Percentiles rank a stretch among this genome's conserved stretches.
These are phyloP conservation scores for Fusarium foetens DNA, from an alignment of 2,329 filamentous ascomycete genomes.

Conservation along the genomic window DNA sequence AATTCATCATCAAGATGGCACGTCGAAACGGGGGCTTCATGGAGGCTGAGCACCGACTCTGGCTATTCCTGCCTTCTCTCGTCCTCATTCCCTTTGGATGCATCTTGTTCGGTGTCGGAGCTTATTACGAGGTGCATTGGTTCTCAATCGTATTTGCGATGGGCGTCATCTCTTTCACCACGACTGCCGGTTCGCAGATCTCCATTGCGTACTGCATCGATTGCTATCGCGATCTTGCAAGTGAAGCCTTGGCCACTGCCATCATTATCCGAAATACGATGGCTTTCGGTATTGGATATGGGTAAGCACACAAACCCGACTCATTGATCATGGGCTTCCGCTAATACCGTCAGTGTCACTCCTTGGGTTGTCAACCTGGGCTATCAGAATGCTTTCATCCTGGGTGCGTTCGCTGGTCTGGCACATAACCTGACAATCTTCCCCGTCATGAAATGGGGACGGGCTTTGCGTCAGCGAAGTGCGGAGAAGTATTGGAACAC, in stretches of 20 bases:
- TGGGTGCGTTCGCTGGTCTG: background rate
- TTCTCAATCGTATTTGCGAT: background rate
- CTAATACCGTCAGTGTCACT: background rate
- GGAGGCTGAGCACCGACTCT: background rate
- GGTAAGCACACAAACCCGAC: background rate
- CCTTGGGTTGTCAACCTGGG: background rate
- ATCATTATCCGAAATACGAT: background rate
- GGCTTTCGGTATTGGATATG: background rate
- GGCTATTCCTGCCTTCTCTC: background rate
- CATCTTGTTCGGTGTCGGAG: background rate
- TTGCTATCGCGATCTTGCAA: background rate
- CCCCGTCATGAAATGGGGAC: background rate
- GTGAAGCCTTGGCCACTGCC: background rate
- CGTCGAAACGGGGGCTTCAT: background rate
- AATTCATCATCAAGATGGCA: background rate
- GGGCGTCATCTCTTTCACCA: background rate
- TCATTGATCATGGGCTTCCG: rapidly evolving
- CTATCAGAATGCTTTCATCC: background rate
- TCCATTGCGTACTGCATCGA: background rate
- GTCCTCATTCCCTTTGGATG: background rate
- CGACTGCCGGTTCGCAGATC: background rate
- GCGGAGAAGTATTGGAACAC: background rate
- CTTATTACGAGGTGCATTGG: background rate
- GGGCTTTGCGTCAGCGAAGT: background rate
- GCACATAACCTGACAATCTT: background rate